Percentiles rank a stretch among this genome's conserved stretches.
These are phyloP conservation scores for Leersia perrieri DNA, from an alignment of 176 grass and related monocot species.

Conservation along the genomic window DNA sequence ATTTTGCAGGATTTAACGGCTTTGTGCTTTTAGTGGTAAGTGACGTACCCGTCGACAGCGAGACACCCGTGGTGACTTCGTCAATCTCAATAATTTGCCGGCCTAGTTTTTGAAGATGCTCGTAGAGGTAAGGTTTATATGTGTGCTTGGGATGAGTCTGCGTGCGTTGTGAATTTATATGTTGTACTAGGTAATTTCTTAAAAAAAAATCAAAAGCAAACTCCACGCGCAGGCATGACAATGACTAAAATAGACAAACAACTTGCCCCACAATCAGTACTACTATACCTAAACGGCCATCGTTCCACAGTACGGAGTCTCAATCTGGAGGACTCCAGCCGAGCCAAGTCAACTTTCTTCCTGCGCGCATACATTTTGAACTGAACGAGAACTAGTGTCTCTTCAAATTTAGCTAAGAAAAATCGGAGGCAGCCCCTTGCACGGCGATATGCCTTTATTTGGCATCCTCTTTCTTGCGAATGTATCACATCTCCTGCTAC, in stretches of 20 bases:
- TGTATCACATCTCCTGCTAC: neutral
- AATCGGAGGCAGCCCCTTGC: neutral
- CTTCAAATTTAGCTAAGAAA: neutral
- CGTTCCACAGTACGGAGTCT: neutral
- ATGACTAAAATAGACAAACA: neutral
- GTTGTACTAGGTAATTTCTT: too few relatives aligned
- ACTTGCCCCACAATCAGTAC: neutral
- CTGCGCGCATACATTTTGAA: conserved; percentile 1
- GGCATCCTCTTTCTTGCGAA: neutral
- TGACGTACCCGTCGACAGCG: too few relatives aligned
- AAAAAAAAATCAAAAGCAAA: neutral
- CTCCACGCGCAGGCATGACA: too few relatives aligned
- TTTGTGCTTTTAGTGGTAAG: too few relatives aligned
- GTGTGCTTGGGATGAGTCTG: too few relatives aligned
- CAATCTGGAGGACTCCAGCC: neutral
- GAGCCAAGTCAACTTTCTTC: neutral
- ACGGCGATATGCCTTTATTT: neutral
- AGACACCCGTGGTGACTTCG: too few relatives aligned
- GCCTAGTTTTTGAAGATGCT: too few relatives aligned
- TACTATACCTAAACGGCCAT: neutral
- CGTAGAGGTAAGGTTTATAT: too few relatives aligned
- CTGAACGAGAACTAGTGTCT: neutral
- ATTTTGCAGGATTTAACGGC: too few relatives aligned
- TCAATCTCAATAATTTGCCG: too few relatives aligned
- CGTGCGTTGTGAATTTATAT: too few relatives aligned